Conservation (phyloP, 345 rosid species). For the Eucalyptus caleyi region DNA sequence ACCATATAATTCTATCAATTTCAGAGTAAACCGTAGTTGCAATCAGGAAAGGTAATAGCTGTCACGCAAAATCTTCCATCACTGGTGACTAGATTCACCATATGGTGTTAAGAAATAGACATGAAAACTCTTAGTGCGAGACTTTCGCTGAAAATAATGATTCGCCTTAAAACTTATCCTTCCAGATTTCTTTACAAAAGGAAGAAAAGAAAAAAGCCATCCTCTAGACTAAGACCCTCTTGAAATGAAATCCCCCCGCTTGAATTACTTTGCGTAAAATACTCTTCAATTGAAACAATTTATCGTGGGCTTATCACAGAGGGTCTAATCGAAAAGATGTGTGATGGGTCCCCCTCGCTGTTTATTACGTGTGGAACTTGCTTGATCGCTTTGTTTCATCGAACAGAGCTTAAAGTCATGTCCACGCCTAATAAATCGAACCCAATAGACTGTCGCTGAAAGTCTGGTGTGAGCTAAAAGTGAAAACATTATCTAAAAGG, state of each 20-base stretch:
- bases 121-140: background rate
- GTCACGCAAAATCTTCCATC: background rate
- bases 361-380: background rate
- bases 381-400: background rate
- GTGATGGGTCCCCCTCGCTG: background rate
- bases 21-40: background rate
- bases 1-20: background rate
- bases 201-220: background rate
- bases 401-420: background rate
- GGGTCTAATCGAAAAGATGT: background rate
- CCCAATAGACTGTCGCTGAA: background rate
- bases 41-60: background rate
- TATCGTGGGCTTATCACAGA: background rate
- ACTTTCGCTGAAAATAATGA: background rate
- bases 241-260: background rate
- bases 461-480: background rate
- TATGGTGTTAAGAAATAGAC: background rate
- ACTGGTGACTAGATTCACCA: background rate
- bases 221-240: background rate
- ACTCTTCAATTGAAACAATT: background rate
- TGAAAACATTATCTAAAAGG: background rate
- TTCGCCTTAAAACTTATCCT: background rate
- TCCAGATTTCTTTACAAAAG: background rate
- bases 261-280: background rate
- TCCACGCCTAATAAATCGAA: background rate